A percentile compares a stretch with the other conserved stretches of the same genome.
phyloP scores from a whole-genome alignment of 2,329 filamentous ascomycete genomes.

The Penicillium sp. region DNA sequence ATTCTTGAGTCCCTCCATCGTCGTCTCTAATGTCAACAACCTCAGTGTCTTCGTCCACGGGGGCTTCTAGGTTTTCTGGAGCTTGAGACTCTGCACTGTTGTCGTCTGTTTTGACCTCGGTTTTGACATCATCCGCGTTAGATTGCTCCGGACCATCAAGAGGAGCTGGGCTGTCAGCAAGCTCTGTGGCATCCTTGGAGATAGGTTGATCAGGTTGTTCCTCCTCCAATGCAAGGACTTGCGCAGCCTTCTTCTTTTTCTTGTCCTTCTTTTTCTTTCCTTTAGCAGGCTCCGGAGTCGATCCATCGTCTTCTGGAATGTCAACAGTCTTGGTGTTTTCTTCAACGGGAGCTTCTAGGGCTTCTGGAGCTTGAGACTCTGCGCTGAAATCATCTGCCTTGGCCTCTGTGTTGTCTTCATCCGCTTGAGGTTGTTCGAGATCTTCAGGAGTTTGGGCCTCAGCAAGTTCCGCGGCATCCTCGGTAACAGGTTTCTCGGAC shows the following conservation, averaged over 20 bases:
- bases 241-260: slow-evolving; percentile 27
- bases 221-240: background rate
- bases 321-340: background rate
- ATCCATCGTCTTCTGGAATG: background rate
- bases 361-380: background rate
- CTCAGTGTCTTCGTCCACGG: background rate
- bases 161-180: background rate
- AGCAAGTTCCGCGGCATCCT: background rate
- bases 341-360: background rate
- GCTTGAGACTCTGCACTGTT: background rate
- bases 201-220: background rate
- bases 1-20: background rate
- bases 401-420: background rate
- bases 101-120: background rate
- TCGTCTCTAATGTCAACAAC: background rate
- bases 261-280: slow-evolving; percentile 33
- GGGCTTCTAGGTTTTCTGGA: no score
- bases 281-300: slow-evolving; percentile 12
- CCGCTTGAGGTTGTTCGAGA: background rate
- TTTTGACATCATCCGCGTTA: background rate
- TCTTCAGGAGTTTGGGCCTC: background rate
- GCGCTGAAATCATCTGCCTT: background rate
- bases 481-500: background rate
- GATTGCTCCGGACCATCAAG: background rate
- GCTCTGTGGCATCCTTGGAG: background rate